phyloP scores from a whole-genome alignment of 768 basidiomycete species.

The Boletus tomentosulus region DNA sequence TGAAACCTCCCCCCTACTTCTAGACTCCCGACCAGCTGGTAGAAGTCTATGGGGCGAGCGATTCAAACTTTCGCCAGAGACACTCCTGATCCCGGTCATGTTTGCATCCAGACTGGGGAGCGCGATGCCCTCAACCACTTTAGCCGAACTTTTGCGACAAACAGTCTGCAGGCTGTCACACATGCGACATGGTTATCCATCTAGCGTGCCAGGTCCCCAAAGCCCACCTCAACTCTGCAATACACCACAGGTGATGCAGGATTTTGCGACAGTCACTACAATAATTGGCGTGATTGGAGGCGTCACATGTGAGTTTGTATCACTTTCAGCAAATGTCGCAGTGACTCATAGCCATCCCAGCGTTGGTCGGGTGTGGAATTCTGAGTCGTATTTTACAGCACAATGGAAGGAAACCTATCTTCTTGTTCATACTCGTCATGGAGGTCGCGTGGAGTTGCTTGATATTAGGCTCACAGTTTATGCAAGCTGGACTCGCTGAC shows the following conservation, averaged over 20 bases:
- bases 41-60: not conserved
- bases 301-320: constrained; percentile 17
- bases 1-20: constrained; percentile 11
- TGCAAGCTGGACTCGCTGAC: constrained; percentile 11
- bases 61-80: constrained; percentile 10
- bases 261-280: constrained; percentile 21
- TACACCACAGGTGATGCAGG: constrained; percentile 16
- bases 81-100: constrained; percentile 26
- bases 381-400: constrained; percentile 22
- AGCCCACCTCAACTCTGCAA: constrained; percentile 14
- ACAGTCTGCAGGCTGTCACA: constrained; percentile 27
- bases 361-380: constrained; percentile 19
- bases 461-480: constrained; percentile 15
- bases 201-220: not conserved
- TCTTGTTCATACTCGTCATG: constrained; percentile 9
- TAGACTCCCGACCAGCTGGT: not conserved
- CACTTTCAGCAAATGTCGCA: not conserved
- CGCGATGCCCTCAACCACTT: constrained; percentile 24
- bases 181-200: not conserved
- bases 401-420: constrained; percentile 24
- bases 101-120: constrained; percentile 21
- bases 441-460: constrained; percentile 10
- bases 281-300: constrained; percentile 12
- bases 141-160: constrained; percentile 23
- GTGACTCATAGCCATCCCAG: constrained; percentile 13